Conservation (phyloP, 1,139 yeast species). For the Entelexis sorbosivorans region DNA sequence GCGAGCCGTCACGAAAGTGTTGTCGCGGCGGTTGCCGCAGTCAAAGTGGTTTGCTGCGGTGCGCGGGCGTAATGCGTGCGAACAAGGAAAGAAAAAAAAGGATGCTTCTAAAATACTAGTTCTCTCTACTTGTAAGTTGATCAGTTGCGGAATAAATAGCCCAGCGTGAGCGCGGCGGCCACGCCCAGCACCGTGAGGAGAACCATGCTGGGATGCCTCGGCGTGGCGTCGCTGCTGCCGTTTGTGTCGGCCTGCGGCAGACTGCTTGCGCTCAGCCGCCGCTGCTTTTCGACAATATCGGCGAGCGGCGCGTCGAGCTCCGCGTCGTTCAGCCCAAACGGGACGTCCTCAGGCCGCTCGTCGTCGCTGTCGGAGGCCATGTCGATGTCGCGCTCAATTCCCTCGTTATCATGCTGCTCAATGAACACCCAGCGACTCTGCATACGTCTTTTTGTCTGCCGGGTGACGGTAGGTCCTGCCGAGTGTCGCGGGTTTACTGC, state of each 20-base stretch:
- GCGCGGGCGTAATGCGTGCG: too few relatives aligned
- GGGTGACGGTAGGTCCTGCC: neutral
- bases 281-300: slow-evolving; percentile 20
- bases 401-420: neutral
- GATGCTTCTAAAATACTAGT: neutral
- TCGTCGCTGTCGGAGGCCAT: slow-evolving; percentile 7
- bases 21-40: too few relatives aligned
- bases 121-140: neutral
- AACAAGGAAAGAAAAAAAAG: too few relatives aligned
- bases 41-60: too few relatives aligned
- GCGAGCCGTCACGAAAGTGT: too few relatives aligned
- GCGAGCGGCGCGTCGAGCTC: slow-evolving; percentile 22
- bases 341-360: slow-evolving; percentile 1
- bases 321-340: slow-evolving; percentile 5
- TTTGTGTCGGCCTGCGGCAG: neutral
- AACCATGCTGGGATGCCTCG: slow-evolving; percentile 3
- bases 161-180: slow-evolving; percentile 7
- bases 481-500: neutral
- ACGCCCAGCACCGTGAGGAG: slow-evolving; percentile 2
- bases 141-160: slow-evolving; percentile 1
- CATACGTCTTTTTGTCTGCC: neutral
- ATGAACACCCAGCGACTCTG: slow-evolving; percentile 9
- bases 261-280: slow-evolving; percentile 15
- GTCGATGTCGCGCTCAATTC: neutral
- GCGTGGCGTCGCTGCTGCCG: neutral